A percentile compares a stretch with the other conserved stretches of the same genome.
Evolutionary conservation across 495 filamentous ascomycete species (phyloP).

Genomic region (Tuber brumale): DNA sequence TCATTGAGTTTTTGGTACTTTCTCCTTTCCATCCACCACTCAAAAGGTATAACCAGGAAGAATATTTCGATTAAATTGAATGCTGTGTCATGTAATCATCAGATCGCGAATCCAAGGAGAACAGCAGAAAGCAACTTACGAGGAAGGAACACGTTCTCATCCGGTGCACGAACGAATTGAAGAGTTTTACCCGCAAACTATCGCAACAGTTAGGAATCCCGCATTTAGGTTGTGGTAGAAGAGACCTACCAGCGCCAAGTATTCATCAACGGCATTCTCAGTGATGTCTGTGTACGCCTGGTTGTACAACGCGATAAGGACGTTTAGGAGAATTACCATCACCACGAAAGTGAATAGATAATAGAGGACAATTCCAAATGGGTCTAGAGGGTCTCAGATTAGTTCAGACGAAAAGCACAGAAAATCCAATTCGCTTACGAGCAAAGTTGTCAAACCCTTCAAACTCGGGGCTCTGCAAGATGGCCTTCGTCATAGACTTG

Average conservation of each 20-base stretch:
- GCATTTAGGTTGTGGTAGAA: neutral
- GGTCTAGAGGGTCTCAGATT: conserved; percentile 63
- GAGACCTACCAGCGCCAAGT: conserved; percentile 62
- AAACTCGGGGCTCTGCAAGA: conserved; percentile 89
- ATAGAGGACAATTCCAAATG: conserved; percentile 84
- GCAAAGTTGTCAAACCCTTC: conserved; percentile 70
- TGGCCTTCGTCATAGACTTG: conserved; percentile 79
- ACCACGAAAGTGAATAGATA: conserved; percentile 97
- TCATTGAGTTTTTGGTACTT: conserved; percentile 76
- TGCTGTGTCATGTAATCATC: conserved; percentile 39
- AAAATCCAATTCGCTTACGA: conserved; percentile 36
- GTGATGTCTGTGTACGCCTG: conserved; percentile 94
- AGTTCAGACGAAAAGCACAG: conserved; percentile 77
- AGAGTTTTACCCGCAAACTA: conserved; percentile 79
- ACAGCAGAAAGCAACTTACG: conserved; percentile 45
- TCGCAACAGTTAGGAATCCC: conserved; percentile 20
- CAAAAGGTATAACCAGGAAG: conserved; percentile 68
- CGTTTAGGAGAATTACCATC: conserved; percentile 82
- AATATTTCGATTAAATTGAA: conserved; percentile 92
- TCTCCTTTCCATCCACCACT: conserved; percentile 80
- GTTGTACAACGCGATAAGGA: conserved; percentile 95
- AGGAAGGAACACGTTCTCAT: conserved; percentile 96
- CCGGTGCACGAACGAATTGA: conserved; percentile 90
- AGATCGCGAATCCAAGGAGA: neutral
- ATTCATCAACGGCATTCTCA: conserved; percentile 89